Evolutionary conservation across 176 grass and related monocot genomes (phyloP), one percentile per base, ranked within the genome.

Genomic region (Alopecurus myosuroides): DNA sequence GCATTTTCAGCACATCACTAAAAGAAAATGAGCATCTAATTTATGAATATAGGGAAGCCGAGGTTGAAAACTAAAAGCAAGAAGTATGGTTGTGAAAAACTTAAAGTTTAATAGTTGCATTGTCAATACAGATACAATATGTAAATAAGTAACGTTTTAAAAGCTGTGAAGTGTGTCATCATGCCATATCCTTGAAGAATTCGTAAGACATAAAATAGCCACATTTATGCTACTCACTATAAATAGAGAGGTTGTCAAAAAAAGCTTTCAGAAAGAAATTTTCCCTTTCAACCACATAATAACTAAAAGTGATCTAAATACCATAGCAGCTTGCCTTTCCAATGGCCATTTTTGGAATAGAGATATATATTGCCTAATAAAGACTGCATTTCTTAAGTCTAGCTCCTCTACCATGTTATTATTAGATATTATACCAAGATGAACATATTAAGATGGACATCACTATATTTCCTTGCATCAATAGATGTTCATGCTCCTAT

Each of bases 61-160:
- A 26, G 23, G 57, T 62, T 78, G 63, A 80, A 62, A 40, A 53
- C 44, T 86, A 33, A n/a, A 37, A 15, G 82, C 52, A 65, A 85
- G 60, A 78, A 77, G 75, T 53, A 65, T 42, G 26, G 14, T 30
- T 90, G 42, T 44, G 28, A 74, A 28, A 11, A 76, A 77, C 17
- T 63, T 39, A 1, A 25, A 77, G 4, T 77, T 72, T 23, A n/a
- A 8, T 35, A 10, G 33, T 22, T 42, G 39, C 31, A 68, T 51
- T 77, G 50, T 67, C 72, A 28, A 66, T 19, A 72, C 31, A 88
- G 37, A 78, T 40, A 26, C 55, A 57, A 57, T n/a, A 49, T 49
- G 46, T 49, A 37, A 73, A 30, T 37, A 44, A 75, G 82, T 48
- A 42, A 85, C 25, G 33, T 53, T 30, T 34, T 14, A 11, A 35